A percentile compares a stretch with the other conserved stretches of the same genome.
phyloP scores from a whole-genome alignment of 352 stramenopile species.

The Elongisporangium anandrum region DNA sequence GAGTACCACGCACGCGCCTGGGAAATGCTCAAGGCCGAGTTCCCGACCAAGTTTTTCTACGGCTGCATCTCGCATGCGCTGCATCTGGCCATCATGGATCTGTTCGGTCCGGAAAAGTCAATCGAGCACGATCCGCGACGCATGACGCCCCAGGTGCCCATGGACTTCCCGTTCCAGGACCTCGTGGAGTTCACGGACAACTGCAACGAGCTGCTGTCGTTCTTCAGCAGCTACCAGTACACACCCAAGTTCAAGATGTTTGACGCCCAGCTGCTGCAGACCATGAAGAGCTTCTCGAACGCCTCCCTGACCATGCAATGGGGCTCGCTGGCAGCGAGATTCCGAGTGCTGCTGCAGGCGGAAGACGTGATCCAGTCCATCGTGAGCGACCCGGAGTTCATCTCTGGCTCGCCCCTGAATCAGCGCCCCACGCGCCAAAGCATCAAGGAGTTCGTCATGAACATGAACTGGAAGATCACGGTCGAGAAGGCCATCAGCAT shows the following conservation, averaged over 20 bases:
- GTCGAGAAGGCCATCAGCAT: constrained; percentile 79
- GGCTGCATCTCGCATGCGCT: constrained; percentile 79
- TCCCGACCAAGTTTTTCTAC: constrained; percentile 86
- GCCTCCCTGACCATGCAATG: constrained; percentile 57
- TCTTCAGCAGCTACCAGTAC: constrained; percentile 83
- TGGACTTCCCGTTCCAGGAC: constrained; percentile 79
- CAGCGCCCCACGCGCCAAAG: constrained; percentile 48
- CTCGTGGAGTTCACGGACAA: constrained; percentile 71
- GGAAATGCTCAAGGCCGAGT: constrained; percentile 82
- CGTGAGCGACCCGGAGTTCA: constrained; percentile 62
- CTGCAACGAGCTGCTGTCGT: constrained; percentile 70
- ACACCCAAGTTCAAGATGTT: constrained; percentile 72
- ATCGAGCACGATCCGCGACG: constrained; percentile 66
- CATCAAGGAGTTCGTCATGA: constrained; percentile 73
- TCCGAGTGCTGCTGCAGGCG: constrained; percentile 58
- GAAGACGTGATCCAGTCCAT: constrained; percentile 76
- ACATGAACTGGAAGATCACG: constrained; percentile 76
- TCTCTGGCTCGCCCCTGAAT: constrained; percentile 33
- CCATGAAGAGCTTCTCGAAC: constrained; percentile 74
- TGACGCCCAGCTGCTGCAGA: constrained; percentile 60
- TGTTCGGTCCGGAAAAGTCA: constrained; percentile 68
- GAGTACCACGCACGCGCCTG: constrained; percentile 70
- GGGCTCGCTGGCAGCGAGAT: constrained; percentile 61
- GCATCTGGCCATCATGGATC: constrained; percentile 78
- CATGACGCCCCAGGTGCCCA: constrained; percentile 56